Base-by-base conservation (phyloP, 1,284 basidiomycete species). In the Lignosus rhinocerotis region DNA sequence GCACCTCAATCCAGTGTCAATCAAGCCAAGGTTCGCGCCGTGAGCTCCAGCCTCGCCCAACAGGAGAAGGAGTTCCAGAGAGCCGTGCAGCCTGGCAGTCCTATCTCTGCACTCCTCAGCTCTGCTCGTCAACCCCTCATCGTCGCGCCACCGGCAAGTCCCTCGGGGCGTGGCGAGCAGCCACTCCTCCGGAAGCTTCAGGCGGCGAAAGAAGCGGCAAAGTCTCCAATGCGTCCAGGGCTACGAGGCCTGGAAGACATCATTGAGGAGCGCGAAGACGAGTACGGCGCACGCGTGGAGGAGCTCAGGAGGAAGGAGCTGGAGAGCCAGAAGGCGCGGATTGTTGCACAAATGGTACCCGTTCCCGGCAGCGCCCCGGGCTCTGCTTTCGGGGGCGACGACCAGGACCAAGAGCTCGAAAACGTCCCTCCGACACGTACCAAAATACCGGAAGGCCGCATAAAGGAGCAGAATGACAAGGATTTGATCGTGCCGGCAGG, bases 31-130 rank as follows among this genome's bases (percentile, higher is more conserved):
- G 65, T 67, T 42, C 79, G 77, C 67, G 80, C 75, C 21, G 76
- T 79, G 39, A 83, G 80, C 2, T 82, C 81, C 6, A 87, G 79
- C 52, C 87, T 92, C 62, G 85, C 88, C 6, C 90, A 94, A 67
- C 93, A 96, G 72, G 96, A 99, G 82, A 88, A 91, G 69, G 96
- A 98, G 73, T 96, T 97, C 85, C 88, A 94, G 76, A 89, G 91
- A 67, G 97, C 95, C 2, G 92, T 98, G 3, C 92, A 96, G 70
- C 97, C 96, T 4, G 94, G 93, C 51, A 93, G 89, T 64, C 96
- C 97, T 0, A 96, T 99, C 60, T 94, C 93, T 19, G 93, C 93
- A 6, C 78, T 99, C 53, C 84, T 99, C 68, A 90, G 83, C 65
- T 94, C 93, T 0, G 95, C 95, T 1, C 82, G 91, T 49, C 92